Percentiles rank a stretch among this genome's conserved stretches.
Conservation (phyloP, 2,329 filamentous ascomycete genomes). For the Pseudocercospora cruenta region DNA sequence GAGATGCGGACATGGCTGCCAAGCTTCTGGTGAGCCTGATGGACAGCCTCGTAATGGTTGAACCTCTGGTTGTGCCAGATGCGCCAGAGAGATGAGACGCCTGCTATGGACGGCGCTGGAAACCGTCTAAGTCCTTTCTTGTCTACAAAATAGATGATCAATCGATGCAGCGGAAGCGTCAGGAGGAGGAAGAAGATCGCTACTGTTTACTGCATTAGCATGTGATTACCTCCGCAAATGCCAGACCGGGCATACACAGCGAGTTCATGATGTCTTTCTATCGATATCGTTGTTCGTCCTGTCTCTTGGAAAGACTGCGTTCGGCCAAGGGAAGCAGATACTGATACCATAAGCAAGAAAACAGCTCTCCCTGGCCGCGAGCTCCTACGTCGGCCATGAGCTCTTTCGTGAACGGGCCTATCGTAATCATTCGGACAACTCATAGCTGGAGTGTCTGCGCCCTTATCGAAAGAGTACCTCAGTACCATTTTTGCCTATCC, state of each 20-base stretch:
- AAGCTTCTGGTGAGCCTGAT: background rate
- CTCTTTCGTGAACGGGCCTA: background rate
- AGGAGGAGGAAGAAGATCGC: background rate
- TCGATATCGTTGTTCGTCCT: background rate
- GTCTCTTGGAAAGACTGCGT: background rate
- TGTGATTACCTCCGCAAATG: no score
- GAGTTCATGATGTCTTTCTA: background rate
- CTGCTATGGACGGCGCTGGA: background rate
- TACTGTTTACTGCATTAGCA: background rate
- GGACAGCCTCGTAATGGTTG: background rate
- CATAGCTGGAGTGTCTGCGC: background rate
- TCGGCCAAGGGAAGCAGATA: background rate
- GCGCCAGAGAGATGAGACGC: background rate
- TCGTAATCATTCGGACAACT: background rate
- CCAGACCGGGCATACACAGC: background rate
- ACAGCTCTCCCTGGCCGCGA: background rate
- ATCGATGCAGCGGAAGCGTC: background rate
- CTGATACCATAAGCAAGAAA: background rate
- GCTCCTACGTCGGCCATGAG: background rate
- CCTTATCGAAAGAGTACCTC: background rate
- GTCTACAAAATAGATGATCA: background rate
- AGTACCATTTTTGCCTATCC: slow-evolving; percentile 5
- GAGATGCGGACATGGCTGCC: slow-evolving; percentile 5
- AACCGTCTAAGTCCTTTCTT: slow-evolving; percentile 4
- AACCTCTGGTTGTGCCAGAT: slow-evolving; percentile 10